Evolutionary conservation across 805 yeast species (phyloP), one percentile per base, ranked within the genome.

Genomic region (Candida palmyrensis): DNA sequence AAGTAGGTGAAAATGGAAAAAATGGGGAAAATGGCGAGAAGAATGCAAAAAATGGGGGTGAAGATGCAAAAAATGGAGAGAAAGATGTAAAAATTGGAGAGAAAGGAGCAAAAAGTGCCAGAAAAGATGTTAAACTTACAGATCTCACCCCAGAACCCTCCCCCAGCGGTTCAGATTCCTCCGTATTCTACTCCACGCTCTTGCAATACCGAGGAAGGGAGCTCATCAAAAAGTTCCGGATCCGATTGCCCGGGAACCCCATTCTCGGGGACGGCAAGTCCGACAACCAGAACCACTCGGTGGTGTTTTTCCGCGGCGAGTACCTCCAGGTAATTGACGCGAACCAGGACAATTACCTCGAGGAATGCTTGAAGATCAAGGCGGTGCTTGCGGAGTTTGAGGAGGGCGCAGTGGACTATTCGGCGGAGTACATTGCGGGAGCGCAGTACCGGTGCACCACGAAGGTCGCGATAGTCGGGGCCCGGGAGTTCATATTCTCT

Each of bases 181-280:
- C n/a, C n/a, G n/a, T n/a, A n/a, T n/a, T n/a, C n/a, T n/a, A n/a
- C n/a, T n/a, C n/a, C n/a, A n/a, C n/a, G n/a, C n/a, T n/a, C n/a
- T n/a, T n/a, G n/a, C n/a, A n/a, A n/a, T n/a, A 13, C 7, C 7
- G 5, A 12, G 5, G 6, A 7, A 73, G 82, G 27, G 67, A 65
- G 6, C 45, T 40, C 17, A n/a, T 38, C 10, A 51, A 45, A 20
- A 38, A 68, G 68, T 71, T 59, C 56, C 73, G 81, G 41, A 67
- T 90, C n/a, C 76, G 72, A 47, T 68, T 90, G 10, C 83, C 96
- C 3, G 97, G 97, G 11, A 82, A 90, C 59, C 97, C 97, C 9
- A 90, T 90, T 33, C 64, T 89, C 28, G 97, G 97, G 18, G 97
- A 90, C 59, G 97, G 97, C 22, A 90, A 90, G 55, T 81, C 96